Percentiles rank a stretch among this genome's conserved stretches.
These are phyloP conservation scores for Cucurbita pepo DNA, from an alignment of 306 rosid genomes.

Conservation along the genomic window DNA sequence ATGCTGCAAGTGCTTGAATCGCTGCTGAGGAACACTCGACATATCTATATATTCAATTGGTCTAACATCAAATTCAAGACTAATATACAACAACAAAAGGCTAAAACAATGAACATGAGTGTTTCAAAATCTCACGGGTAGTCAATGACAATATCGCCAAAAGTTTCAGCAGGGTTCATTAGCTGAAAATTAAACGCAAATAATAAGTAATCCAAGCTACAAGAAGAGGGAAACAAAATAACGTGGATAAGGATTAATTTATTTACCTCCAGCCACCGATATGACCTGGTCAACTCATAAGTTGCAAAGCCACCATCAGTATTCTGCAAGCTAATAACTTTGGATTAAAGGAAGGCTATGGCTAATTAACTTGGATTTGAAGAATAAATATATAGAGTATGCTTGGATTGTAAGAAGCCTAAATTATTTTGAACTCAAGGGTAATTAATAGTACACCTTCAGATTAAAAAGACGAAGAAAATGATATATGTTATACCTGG, in stretches of 20 bases:
- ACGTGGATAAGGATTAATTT: not conserved
- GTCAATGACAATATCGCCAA: constrained; percentile 27
- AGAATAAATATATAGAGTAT: not conserved
- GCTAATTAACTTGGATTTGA: not conserved
- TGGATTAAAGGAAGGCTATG: not conserved
- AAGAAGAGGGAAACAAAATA: not conserved
- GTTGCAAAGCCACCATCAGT: constrained; percentile 20
- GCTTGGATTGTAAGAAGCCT: not conserved
- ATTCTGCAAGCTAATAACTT: constrained; percentile 12
- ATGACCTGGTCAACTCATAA: constrained; percentile 22
- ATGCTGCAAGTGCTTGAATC: constrained; percentile 18
- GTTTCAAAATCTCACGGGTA: constrained; percentile 16
- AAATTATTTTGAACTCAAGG: not conserved
- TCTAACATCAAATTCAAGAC: not conserved
- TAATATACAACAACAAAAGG: not conserved
- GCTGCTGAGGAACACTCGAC: constrained; percentile 27
- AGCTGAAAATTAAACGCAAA: constrained; percentile 3
- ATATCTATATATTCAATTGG: constrained; percentile 11
- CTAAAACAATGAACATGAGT: not conserved
- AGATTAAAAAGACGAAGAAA: not conserved
- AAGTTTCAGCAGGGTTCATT: constrained; percentile 26
- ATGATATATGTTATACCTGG: not conserved
- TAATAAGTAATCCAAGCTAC: not conserved
- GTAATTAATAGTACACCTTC: not conserved
- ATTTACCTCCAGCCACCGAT: constrained; percentile 18